Percentiles rank a stretch among this genome's conserved stretches.
These are phyloP conservation scores for Asterophora parasitica DNA, from an alignment of 768 basidiomycete genomes.

Conservation along the genomic window DNA sequence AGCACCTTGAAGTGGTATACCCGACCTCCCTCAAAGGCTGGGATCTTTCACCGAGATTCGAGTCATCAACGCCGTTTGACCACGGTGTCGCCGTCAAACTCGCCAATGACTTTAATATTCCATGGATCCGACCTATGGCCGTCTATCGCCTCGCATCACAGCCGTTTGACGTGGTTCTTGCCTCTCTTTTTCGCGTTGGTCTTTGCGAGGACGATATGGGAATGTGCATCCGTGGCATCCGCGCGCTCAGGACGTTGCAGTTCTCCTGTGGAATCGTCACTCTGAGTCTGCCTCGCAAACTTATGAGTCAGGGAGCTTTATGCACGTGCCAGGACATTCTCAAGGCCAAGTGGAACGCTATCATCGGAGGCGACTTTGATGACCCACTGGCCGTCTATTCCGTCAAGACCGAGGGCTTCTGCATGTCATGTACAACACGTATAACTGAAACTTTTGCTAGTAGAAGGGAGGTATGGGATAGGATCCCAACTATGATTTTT, in stretches of 20 bases:
- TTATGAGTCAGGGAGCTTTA: too few species aligned
- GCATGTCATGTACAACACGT: too few species aligned
- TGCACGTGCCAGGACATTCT: too few species aligned
- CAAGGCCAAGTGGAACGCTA: too few species aligned
- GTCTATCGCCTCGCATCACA: constrained; percentile 5
- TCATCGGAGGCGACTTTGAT: too few species aligned
- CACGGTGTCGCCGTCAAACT: constrained; percentile 1
- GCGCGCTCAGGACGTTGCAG: neutral
- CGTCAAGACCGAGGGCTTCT: too few species aligned
- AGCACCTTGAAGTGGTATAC: constrained; percentile 3
- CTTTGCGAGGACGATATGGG: neutral
- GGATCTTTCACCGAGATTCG: neutral
- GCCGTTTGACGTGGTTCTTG: neutral
- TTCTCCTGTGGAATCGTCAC: neutral
- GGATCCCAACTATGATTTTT: too few species aligned
- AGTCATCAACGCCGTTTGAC: neutral
- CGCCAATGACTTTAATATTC: constrained; percentile 5
- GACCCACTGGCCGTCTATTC: too few species aligned
- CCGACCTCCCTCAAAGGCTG: constrained; percentile 2
- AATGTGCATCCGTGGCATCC: constrained; percentile 1
- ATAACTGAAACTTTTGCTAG: too few species aligned
- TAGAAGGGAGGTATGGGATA: too few species aligned
- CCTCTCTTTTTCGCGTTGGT: neutral
- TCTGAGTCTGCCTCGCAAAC: too few species aligned
- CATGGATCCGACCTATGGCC: constrained; percentile 11